A percentile compares a stretch with the other conserved stretches of the same genome.
phyloP scores from a whole-genome alignment of 805 yeast genomes.

The Komagataella ulmi region DNA sequence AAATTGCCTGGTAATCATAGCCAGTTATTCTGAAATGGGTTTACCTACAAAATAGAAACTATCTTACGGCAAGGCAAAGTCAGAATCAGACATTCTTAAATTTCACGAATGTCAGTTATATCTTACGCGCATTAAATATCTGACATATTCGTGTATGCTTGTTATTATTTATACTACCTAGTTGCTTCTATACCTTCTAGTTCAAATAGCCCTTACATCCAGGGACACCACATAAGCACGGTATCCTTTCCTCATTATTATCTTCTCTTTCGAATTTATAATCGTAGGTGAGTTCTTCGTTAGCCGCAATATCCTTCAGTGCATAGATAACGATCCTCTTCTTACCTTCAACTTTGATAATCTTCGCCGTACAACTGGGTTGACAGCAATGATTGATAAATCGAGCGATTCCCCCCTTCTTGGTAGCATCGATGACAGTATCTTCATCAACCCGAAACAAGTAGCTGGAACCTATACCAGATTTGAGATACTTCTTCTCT shows the following conservation, averaged over 20 bases:
- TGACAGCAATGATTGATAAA: slow-evolving; percentile 96
- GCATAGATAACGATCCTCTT: slow-evolving; percentile 94
- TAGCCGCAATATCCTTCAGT: slow-evolving; percentile 70
- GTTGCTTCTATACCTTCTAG: slow-evolving; percentile 15
- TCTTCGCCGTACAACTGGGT: slow-evolving; percentile 95
- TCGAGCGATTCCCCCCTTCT: slow-evolving; percentile 93
- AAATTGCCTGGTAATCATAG: neutral
- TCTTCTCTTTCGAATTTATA: slow-evolving; percentile 90
- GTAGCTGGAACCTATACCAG: slow-evolving; percentile 94
- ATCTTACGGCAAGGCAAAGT: neutral
- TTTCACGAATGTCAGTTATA: neutral
- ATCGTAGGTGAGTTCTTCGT: slow-evolving; percentile 91
- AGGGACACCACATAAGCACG: slow-evolving; percentile 91
- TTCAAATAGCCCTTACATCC: slow-evolving; percentile 89
- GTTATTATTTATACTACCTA: neutral
- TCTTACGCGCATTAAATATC: neutral
- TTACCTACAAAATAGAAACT: too few species aligned
- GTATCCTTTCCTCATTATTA: slow-evolving; percentile 75
- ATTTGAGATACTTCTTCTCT: slow-evolving; percentile 70
- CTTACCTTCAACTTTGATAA: slow-evolving; percentile 87
- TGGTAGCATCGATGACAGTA: slow-evolving; percentile 94
- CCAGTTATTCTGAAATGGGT: neutral
- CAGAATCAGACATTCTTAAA: neutral
- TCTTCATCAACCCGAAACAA: slow-evolving; percentile 86
- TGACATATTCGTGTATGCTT: neutral